Conservation (phyloP, 495 filamentous ascomycete genomes). For the Hypomontagnella submonticulosa region DNA sequence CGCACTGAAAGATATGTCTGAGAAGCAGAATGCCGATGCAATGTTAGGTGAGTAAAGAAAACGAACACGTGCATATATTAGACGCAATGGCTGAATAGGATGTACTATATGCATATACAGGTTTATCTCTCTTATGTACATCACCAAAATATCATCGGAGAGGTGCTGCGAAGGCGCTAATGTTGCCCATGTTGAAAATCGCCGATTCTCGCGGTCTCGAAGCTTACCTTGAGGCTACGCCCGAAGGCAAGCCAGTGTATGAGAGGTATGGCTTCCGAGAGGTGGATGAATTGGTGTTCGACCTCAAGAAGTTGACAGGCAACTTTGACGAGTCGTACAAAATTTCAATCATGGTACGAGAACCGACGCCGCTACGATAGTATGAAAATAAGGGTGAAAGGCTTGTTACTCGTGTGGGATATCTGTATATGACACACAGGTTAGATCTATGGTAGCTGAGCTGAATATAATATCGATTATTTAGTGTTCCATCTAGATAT, state of each 20-base stretch:
- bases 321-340: slow-evolving; percentile 23
- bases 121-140: slow-evolving; percentile 48
- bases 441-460: too few species aligned
- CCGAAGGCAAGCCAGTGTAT: slow-evolving; percentile 48
- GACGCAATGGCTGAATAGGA: slow-evolving; percentile 8
- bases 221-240: slow-evolving; percentile 51
- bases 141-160: slow-evolving; percentile 52
- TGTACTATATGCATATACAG: slow-evolving; percentile 20
- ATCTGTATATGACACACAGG: too few species aligned
- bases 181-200: slow-evolving; percentile 45
- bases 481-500: too few species aligned
- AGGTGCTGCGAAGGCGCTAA: slow-evolving; percentile 48
- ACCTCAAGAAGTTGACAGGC: slow-evolving; percentile 41
- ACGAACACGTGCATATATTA: background rate
- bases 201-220: slow-evolving; percentile 44
- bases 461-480: too few species aligned
- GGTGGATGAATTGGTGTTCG: slow-evolving; percentile 46
- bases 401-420: too few species aligned
- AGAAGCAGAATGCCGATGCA: slow-evolving; percentile 39
- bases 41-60: slow-evolving; percentile 43
- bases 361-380: slow-evolving; percentile 30
- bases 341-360: slow-evolving; percentile 45
- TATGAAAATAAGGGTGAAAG: background rate
- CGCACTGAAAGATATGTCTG: slow-evolving; percentile 23
- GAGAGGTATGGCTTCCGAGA: slow-evolving; percentile 51